Evolutionary conservation across 2,329 filamentous ascomycete genomes (phyloP).

Genomic region (Colletotrichum sp.): DNA sequence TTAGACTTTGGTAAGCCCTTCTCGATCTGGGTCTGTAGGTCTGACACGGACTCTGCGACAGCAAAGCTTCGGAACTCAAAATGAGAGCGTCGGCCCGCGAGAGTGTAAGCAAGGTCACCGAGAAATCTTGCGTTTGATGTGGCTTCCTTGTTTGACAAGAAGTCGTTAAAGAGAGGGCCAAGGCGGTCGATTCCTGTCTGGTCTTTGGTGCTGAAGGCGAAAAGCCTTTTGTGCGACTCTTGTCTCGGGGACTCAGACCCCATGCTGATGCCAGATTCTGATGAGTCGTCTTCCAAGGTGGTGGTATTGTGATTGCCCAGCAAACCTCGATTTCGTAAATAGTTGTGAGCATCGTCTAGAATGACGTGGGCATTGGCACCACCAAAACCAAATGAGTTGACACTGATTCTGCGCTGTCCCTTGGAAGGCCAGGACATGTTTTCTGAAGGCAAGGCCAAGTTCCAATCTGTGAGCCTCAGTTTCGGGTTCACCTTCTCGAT

Average conservation of each 20-base stretch:
- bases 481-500: slow-evolving; percentile 49
- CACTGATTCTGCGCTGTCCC: slow-evolving; percentile 51
- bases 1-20: neutral
- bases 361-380: slow-evolving; percentile 17
- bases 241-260: neutral
- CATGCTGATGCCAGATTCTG: neutral
- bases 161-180: neutral
- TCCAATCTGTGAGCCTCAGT: slow-evolving; percentile 34
- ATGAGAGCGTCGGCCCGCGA: neutral
- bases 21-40: neutral
- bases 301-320: neutral
- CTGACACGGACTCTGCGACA: neutral
- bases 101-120: neutral
- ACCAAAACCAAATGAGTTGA: slow-evolving; percentile 16
- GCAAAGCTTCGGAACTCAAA: neutral
- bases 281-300: neutral
- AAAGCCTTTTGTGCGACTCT: neutral
- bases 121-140: neutral
- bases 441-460: slow-evolving; percentile 32
- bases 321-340: neutral
- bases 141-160: neutral
- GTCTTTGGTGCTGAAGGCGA: neutral
- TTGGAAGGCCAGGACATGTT: slow-evolving; percentile 26
- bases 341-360: slow-evolving; percentile 33
- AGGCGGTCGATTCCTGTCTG: neutral